A percentile compares a stretch with the other conserved stretches of the same genome.
Conservation (phyloP, 148 eudicot species). For the Suaeda aralocaspica region DNA sequence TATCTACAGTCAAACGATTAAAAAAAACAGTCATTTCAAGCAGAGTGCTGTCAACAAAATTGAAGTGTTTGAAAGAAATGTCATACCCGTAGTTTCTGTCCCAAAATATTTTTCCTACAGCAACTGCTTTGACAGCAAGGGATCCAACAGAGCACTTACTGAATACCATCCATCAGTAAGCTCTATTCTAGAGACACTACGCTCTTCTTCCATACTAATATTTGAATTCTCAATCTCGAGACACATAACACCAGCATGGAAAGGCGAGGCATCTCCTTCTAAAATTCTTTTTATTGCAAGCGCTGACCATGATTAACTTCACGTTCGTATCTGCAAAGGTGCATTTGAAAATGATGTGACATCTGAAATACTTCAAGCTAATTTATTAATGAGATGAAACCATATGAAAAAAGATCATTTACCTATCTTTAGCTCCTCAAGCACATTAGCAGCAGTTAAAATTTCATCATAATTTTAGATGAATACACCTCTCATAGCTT, state of each 20-base stretch:
- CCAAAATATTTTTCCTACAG: constrained; percentile 71
- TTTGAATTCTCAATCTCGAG: constrained; percentile 46
- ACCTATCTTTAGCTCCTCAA: constrained; percentile 90
- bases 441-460: constrained; percentile 59
- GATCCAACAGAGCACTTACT: constrained; percentile 68
- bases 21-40: constrained; percentile 1
- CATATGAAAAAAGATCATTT: background rate
- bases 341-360: background rate
- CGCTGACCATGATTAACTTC: constrained; percentile 92
- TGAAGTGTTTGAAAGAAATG: background rate
- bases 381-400: background rate
- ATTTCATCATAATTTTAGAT: constrained; percentile 38
- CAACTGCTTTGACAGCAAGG: constrained; percentile 54
- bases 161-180: constrained; percentile 98
- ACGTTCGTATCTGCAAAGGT: constrained; percentile 72
- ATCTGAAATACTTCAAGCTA: constrained; percentile 12
- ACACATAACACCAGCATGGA: constrained; percentile 76
- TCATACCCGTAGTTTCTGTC: constrained; percentile 82
- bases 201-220: constrained; percentile 28
- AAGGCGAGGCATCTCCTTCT: constrained; percentile 88
- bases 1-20: constrained; percentile 49
- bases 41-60: background rate
- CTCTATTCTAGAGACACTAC: constrained; percentile 42
- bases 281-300: constrained; percentile 72
- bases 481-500: constrained; percentile 76